phyloP scores from a whole-genome alignment of 1,284 basidiomycete species.

The Pholiota adiposa region DNA sequence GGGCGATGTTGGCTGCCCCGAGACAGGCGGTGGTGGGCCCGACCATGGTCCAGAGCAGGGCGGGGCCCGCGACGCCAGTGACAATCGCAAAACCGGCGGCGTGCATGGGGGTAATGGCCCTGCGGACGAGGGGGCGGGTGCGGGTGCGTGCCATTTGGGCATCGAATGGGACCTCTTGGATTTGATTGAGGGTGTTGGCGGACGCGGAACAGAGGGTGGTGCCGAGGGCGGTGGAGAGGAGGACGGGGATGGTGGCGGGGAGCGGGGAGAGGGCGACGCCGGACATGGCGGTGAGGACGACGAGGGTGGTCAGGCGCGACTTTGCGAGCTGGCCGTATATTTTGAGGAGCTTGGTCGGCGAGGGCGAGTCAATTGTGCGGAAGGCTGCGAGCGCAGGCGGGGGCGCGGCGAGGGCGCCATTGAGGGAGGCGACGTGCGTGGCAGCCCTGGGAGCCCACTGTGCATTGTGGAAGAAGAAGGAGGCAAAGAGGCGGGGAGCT shows the following conservation, averaged over 20 bases:
- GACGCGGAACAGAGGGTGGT: slow-evolving; percentile 92
- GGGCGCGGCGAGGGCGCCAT: slow-evolving; percentile 12
- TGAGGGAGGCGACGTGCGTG: background rate
- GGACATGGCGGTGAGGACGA: slow-evolving; percentile 91
- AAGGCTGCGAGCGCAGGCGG: slow-evolving; percentile 32
- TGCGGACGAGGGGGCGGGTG: slow-evolving; percentile 85
- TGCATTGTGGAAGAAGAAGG: slow-evolving; percentile 65
- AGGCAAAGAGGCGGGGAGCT: background rate
- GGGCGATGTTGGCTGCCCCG: slow-evolving; percentile 83
- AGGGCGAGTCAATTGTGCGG: slow-evolving; percentile 38
- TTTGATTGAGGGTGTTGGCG: slow-evolving; percentile 94
- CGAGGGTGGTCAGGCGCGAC: slow-evolving; percentile 84
- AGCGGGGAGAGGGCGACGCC: slow-evolving; percentile 93
- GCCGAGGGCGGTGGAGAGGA: slow-evolving; percentile 88
- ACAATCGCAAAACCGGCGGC: slow-evolving; percentile 79
- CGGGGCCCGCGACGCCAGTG: slow-evolving; percentile 81
- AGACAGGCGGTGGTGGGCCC: slow-evolving; percentile 89
- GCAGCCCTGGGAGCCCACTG: slow-evolving; percentile 37
- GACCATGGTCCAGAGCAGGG: slow-evolving; percentile 82
- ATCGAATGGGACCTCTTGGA: slow-evolving; percentile 95
- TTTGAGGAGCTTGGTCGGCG: slow-evolving; percentile 59
- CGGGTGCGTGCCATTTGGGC: slow-evolving; percentile 96
- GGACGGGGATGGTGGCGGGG: slow-evolving; percentile 79
- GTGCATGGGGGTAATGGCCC: slow-evolving; percentile 84
- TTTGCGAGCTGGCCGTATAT: slow-evolving; percentile 90